These are phyloP conservation scores for Euphorbia tirucalli DNA, from an alignment of 345 rosid species.

Conservation along the genomic window DNA sequence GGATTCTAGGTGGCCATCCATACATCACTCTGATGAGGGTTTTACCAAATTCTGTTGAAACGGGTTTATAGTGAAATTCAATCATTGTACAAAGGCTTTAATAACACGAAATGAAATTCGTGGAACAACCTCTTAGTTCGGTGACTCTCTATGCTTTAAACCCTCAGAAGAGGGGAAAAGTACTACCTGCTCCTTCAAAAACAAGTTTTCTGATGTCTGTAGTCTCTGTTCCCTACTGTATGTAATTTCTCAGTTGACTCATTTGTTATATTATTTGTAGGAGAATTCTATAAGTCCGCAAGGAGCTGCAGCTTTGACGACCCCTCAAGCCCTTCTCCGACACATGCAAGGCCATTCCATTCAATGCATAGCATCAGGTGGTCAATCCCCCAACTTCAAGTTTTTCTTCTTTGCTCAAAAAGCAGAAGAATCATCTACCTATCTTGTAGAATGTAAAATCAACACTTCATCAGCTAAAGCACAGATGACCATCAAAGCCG, in stretches of 20 bases:
- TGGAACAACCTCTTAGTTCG: neutral
- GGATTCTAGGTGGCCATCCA: too few relatives aligned
- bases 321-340: slow-evolving; percentile 70
- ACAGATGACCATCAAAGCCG: slow-evolving; percentile 74
- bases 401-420: slow-evolving; percentile 95
- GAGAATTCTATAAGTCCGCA: slow-evolving; percentile 62
- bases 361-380: slow-evolving; percentile 94
- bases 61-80: neutral
- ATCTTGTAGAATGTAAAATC: slow-evolving; percentile 81
- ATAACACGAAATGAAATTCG: too few relatives aligned
- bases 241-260: neutral
- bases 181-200: neutral
- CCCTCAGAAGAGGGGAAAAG: neutral
- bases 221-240: neutral
- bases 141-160: neutral
- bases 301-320: slow-evolving; percentile 63
- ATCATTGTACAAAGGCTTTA: too few relatives aligned
- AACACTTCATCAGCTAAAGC: slow-evolving; percentile 74
- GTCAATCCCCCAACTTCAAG: slow-evolving; percentile 83
- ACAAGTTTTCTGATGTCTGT: neutral
- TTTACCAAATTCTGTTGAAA: neutral
- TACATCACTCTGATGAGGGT: too few relatives aligned
- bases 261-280: slow-evolving; percentile 33
- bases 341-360: slow-evolving; percentile 86
- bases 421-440: slow-evolving; percentile 60